phyloP scores from a whole-genome alignment of 202 grass and related monocot species.

The Digitaria exilis region DNA sequence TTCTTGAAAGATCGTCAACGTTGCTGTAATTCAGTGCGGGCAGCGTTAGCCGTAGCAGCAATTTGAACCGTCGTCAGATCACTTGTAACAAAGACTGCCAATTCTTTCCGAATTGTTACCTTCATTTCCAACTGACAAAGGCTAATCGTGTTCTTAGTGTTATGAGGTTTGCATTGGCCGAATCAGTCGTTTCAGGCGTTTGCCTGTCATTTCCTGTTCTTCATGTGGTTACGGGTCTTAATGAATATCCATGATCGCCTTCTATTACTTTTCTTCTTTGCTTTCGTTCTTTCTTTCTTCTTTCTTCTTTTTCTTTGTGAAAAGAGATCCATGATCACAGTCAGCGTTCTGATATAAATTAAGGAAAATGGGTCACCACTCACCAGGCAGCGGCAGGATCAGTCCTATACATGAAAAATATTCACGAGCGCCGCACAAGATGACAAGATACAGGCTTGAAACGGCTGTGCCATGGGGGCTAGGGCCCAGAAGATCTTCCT shows the following conservation, averaged over 20 bases:
- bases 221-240: background rate
- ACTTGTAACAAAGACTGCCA: constrained; percentile 61
- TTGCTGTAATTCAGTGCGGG: constrained; percentile 72
- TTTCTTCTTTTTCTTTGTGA: background rate
- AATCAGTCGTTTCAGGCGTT: background rate
- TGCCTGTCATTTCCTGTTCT: background rate
- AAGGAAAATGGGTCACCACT: no score
- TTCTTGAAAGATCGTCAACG: constrained; percentile 53
- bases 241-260: no score
- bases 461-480: no score
- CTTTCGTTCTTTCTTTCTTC: no score
- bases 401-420: no score
- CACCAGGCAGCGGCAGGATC: no score
- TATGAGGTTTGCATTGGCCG: background rate
- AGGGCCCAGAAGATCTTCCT: no score
- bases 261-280: no score
- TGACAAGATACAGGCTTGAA: no score
- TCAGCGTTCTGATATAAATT: constrained; percentile 5
- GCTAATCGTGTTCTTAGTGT: background rate
- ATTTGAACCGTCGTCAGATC: constrained; percentile 49
- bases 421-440: no score
- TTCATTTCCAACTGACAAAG: constrained; percentile 31
- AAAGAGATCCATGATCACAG: no score
- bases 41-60: constrained; percentile 64
- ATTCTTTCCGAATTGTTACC: constrained; percentile 79